Percentiles rank a stretch among this genome's conserved stretches.
phyloP scores from a whole-genome alignment of 176 grass and related monocot genomes.

The Juncus inflexus region DNA sequence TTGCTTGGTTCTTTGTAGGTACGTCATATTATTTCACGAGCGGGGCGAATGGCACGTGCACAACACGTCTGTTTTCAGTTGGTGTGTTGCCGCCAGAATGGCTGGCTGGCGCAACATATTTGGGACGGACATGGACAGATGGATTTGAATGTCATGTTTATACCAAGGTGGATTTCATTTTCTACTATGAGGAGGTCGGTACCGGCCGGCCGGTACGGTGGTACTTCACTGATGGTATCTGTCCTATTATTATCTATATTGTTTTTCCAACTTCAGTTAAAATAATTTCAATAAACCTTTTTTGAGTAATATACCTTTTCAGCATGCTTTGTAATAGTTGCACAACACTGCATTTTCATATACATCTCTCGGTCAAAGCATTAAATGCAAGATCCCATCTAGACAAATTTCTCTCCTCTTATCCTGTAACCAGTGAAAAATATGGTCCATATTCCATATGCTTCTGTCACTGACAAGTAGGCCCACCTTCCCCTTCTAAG shows the following conservation, averaged over 20 bases:
- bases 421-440: constrained; percentile 1
- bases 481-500: neutral
- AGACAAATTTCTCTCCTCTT: neutral
- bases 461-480: constrained; percentile 5
- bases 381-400: neutral
- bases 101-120: constrained; percentile 49
- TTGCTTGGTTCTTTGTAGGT: too few species aligned
- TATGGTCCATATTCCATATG: constrained; percentile 3
- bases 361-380: too few species aligned
- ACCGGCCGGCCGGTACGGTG: constrained; percentile 73
- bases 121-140: constrained; percentile 40
- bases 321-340: too few species aligned
- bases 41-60: constrained; percentile 30
- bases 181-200: constrained; percentile 80
- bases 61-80: constrained; percentile 32
- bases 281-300: too few species aligned
- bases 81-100: constrained; percentile 48
- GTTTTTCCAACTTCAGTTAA: too few species aligned
- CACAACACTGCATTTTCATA: too few species aligned
- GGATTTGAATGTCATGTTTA: constrained; percentile 69
- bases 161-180: constrained; percentile 70
- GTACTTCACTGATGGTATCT: constrained; percentile 56
- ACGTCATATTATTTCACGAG: constrained; percentile 61
- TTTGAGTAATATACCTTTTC: too few species aligned
- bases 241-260: neutral